Base-by-base conservation (phyloP, 1,284 basidiomycete species). In the Marasmius tenuissimus region DNA sequence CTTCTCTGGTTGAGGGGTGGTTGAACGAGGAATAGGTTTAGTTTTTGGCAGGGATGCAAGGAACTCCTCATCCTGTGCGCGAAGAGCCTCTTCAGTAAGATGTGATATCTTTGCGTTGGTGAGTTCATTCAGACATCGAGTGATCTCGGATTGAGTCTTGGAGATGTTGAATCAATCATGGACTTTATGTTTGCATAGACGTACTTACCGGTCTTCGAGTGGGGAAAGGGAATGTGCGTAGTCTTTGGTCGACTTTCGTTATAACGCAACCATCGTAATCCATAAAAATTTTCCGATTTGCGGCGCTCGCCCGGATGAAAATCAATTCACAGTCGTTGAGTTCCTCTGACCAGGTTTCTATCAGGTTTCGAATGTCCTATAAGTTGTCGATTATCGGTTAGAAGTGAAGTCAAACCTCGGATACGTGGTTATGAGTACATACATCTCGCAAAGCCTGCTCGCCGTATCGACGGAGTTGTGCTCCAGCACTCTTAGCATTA, bases 401-500 rank as follows among this genome's bases (percentile, higher is more conserved):
- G 61, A 57, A 58, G 47, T 35, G 50, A 47, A 58, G 35, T 47
- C 38, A 55, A 42, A 34, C 11, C 35, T 39, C 47, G 33, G 12
- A 53, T 35, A 14, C n/a, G 16, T 8, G 27, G 51, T 47, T 57
- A 33, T 51, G 59, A 38, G 38, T 4, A 70, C 89, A 70, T 68
- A 96, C 94, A 61, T 98, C 95, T 69, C 89, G 87, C 52, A 99
- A 79, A 16, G 94, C 93, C 71, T 93, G 89, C 73, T 99, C 97
- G 59, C 97, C 97, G 72, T 98, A 97, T 64, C 97, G 87, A 72
- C 97, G 91, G 16, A 99, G 83, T 77, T 88, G 87, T 0, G 97
- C 97, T 74, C 97, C 97, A 11, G 96, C 96, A 74, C 94, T 97
- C 70, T 95, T 93, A 0, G 97, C 97, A 62, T 88, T 87, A 7